Conservation (phyloP, 352 stramenopile species). For the Pythium insidiosum region DNA sequence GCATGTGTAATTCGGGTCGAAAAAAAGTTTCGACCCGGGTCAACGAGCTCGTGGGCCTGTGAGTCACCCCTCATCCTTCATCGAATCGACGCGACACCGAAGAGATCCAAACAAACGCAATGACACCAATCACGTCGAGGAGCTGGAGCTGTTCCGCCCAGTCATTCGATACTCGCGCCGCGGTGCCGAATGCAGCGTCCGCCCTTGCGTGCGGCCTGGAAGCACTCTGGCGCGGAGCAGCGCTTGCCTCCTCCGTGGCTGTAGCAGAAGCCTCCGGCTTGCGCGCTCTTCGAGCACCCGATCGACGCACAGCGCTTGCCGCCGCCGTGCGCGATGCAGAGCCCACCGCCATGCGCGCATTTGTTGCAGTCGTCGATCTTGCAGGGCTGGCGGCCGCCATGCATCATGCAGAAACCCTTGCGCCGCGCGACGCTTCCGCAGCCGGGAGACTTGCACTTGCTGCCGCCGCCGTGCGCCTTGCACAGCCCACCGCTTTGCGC, state of each 20-base stretch:
- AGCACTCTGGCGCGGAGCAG: constrained; percentile 58
- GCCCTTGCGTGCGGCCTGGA: constrained; percentile 66
- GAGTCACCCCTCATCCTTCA: too few relatives aligned
- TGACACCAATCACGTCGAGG: neutral
- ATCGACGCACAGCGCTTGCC: constrained; percentile 58
- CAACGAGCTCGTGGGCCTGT: too few relatives aligned
- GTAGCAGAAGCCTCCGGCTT: constrained; percentile 73
- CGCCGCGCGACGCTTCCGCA: constrained; percentile 57
- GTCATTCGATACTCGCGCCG: constrained; percentile 12
- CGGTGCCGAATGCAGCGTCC: constrained; percentile 77
- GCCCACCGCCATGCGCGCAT: constrained; percentile 66
- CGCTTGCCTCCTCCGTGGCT: constrained; percentile 74
- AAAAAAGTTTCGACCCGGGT: too few relatives aligned
- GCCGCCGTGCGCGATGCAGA: constrained; percentile 68
- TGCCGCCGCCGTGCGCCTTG: constrained; percentile 79
- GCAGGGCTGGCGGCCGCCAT: constrained; percentile 66
- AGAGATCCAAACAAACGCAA: neutral
- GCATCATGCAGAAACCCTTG: constrained; percentile 67
- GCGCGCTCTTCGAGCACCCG: constrained; percentile 56
- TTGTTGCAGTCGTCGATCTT: constrained; percentile 61
- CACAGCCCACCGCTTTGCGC: constrained; percentile 74
- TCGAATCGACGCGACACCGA: neutral
- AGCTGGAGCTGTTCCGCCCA: too few relatives aligned
- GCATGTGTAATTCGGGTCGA: too few relatives aligned
- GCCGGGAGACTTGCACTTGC: constrained; percentile 56